Evolutionary conservation across 2,329 filamentous ascomycete genomes (phyloP), one percentile per base, ranked within the genome.

Genomic region (Lojkania enalia): DNA sequence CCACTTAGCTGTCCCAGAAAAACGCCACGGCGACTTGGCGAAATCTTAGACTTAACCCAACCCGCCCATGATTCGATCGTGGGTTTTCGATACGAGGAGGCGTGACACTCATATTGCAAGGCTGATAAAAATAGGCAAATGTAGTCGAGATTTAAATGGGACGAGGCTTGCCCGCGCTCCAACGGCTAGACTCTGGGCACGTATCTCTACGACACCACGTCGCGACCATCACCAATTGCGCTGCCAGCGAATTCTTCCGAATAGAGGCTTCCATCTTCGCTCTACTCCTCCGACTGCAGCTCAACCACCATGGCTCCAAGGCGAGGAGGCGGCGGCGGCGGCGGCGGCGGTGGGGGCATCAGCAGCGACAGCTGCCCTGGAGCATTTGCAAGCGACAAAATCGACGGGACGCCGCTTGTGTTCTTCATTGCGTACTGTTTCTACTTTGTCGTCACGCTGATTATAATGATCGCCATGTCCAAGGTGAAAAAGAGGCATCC

Each of bases 281-380:
- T 27, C 30, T 12, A 33, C 14, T 15, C 30, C 14, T 15, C 7
- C 23, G 7, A 27, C 7, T 9, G 11, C 14, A 33, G 7, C 30
- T 9, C 14, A 15, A 33, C 30, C n/a, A 16, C 6, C 7, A 64
- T 64, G 60, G 61, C 60, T 41, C 60, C 60, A 36, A 54, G 35
- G 47, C 36, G 56, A 19, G 51, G 57, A 18, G 41, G 51, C 23
- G 39, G 42, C 11, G 20, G 42, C 9, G 42, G 44, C 19, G 39
- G 49, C 9, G 30, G 42, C 11, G 36, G 50, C 23, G 19, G 41
- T 5, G 39, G 42, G 31, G 20, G 33, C 16, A 21, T 35, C 39
- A 23, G 18, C 39, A 42, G 20, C 7, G 27, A 33, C 5, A 44
- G 29, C 20, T 64, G 61, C 30, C 54, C 55, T 1, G 39, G 37